phyloP scores from a whole-genome alignment of 768 basidiomycete genomes.

The Lactarius sp. region DNA sequence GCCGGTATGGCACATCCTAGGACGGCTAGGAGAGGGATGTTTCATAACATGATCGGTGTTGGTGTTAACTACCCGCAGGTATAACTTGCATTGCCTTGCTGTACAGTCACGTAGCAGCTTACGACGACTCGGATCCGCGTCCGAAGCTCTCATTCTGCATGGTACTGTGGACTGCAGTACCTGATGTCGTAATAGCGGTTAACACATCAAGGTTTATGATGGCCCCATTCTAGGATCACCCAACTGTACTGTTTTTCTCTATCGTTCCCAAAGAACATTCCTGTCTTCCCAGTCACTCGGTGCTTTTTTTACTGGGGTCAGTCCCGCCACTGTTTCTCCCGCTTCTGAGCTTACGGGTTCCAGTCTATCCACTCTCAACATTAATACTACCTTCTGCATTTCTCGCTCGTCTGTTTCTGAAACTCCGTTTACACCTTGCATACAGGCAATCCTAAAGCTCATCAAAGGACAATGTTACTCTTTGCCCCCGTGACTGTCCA shows the following conservation, averaged over 20 bases:
- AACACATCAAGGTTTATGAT: too few relatives aligned
- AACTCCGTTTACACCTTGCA: not conserved
- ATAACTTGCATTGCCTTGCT: too few relatives aligned
- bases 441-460: not conserved
- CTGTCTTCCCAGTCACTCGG: constrained; percentile 9
- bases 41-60: too few relatives aligned
- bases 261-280: constrained; percentile 13
- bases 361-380: not conserved
- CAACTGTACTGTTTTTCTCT: not conserved
- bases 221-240: too few relatives aligned
- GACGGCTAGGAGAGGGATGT: too few relatives aligned
- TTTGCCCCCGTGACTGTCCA: not conserved
- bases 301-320: constrained; percentile 8
- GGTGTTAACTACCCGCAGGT: too few relatives aligned
- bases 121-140: too few relatives aligned
- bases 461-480: not conserved
- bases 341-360: not conserved
- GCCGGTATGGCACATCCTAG: too few relatives aligned
- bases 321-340: constrained; percentile 11
- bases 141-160: too few relatives aligned
- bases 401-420: constrained; percentile 2
- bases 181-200: too few relatives aligned
- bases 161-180: too few relatives aligned
- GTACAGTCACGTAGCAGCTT: too few relatives aligned
- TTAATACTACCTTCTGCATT: not conserved